Base-by-base conservation (phyloP, 768 basidiomycete species). In the Rhizopogon vesiculosus region DNA sequence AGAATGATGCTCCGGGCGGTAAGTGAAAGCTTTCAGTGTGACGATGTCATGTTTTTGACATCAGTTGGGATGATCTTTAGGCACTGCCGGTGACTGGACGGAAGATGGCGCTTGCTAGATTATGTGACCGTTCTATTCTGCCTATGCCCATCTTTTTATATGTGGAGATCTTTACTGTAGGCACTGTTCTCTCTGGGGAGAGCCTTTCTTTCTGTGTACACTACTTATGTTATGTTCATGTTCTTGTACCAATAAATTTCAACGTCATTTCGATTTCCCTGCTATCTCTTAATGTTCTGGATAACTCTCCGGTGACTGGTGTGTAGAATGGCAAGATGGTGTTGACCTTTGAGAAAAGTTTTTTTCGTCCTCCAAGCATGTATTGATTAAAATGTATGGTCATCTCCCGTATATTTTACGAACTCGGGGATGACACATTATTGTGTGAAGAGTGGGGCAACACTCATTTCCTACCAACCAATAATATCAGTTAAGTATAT, bases 1-100 rank as follows among this genome's bases (percentile, higher is more conserved):
- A 78, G 42, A 62, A 64, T 22, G 77, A 80, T 66, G 19, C 62
- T 35, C 72, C 69, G 7, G 66, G 68, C 3, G 71, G 74, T 69
- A 51, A 13, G 65, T 64, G 33, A 59, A 58, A n/a, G 64, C 12
- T 19, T 33, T n/a, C n/a, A 15, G 33, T 29, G 35, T 19, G 48
- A 45, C 42, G 49, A 56, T 29, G 39, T 10, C 4, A 55, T 33
- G 10, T n/a, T 16, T 28, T 40, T 22, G 2, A 25, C 13, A 22
- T 15, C 22, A 7, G 8, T 53, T 31, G 28, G 22, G 22, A 16
- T 45, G 52, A 41, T 57, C 53, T 3, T 41, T 43, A 28, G 65
- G 63, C 5, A 39, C 51, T 15, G 51, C 66, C 0, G 70, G 59
- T 3, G 72, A 67, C 12, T 76, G 75, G 76, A 56, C 57, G 4